A percentile compares a stretch with the other conserved stretches of the same genome.
phyloP scores from a whole-genome alignment of 805 yeast species.

The Pichia californica region DNA sequence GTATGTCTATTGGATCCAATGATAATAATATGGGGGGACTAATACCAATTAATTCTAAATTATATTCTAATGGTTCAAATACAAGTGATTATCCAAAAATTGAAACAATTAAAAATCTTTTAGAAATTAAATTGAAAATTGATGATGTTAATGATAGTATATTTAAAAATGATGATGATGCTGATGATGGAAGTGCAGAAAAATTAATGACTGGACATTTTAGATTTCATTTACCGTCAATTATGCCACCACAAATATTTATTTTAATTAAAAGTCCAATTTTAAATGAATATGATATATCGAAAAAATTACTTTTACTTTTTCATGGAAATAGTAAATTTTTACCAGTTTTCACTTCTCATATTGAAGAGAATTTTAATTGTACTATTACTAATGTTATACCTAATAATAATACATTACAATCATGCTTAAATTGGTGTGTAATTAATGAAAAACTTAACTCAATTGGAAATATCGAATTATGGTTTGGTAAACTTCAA shows the following conservation, averaged over 20 bases:
- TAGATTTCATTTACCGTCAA: slow-evolving; percentile 23
- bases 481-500: slow-evolving; percentile 21
- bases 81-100: slow-evolving; percentile 20
- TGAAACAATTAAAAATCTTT: slow-evolving; percentile 15
- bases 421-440: slow-evolving; percentile 9
- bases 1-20: neutral
- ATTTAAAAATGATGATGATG: slow-evolving; percentile 4
- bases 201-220: slow-evolving; percentile 22
- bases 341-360: slow-evolving; percentile 16
- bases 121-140: slow-evolving; percentile 23
- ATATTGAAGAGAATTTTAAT: slow-evolving; percentile 20
- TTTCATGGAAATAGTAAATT: slow-evolving; percentile 19
- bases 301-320: slow-evolving; percentile 6
- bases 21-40: slow-evolving; percentile 4
- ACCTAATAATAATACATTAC: slow-evolving; percentile 1
- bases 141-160: slow-evolving; percentile 4
- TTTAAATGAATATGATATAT: neutral
- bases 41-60: slow-evolving; percentile 19
- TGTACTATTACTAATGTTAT: slow-evolving; percentile 18
- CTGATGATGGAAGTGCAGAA: neutral
- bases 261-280: slow-evolving; percentile 20
- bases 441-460: slow-evolving; percentile 3
- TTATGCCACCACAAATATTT: slow-evolving; percentile 24
- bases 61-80: slow-evolving; percentile 18
- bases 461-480: slow-evolving; percentile 4